phyloP scores from a whole-genome alignment of 108 stramenopile genomes.

The Seminavis robusta region DNA sequence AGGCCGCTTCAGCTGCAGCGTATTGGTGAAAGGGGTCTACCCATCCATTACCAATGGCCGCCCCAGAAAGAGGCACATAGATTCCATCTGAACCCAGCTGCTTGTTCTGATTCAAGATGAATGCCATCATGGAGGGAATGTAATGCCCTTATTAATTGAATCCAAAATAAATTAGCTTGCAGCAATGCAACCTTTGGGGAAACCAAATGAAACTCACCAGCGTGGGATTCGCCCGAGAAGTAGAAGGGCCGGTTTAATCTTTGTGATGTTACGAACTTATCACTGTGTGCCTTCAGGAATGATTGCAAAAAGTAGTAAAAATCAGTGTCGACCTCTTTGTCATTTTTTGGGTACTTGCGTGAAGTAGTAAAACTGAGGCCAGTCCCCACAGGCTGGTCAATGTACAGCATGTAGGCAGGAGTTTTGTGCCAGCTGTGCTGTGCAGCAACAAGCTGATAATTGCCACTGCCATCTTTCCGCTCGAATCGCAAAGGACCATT shows the following conservation, averaged over 20 bases:
- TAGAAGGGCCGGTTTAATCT: slow-evolving; percentile 61
- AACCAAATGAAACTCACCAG: no score
- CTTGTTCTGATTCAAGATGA: slow-evolving; percentile 76
- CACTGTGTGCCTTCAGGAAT: slow-evolving; percentile 61
- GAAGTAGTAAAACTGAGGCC: slow-evolving; percentile 80
- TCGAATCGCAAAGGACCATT: slow-evolving; percentile 89
- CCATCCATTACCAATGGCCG: slow-evolving; percentile 92
- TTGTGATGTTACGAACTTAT: slow-evolving; percentile 50
- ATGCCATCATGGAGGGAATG: slow-evolving; percentile 92
- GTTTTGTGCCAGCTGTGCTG: slow-evolving; percentile 77
- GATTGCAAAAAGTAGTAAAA: slow-evolving; percentile 90
- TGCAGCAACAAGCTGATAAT: slow-evolving; percentile 58
- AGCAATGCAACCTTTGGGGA: no score
- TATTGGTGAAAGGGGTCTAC: slow-evolving; percentile 90
- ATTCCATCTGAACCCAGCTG: slow-evolving; percentile 6
- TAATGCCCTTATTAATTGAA: no score
- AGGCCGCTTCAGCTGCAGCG: slow-evolving; percentile 82
- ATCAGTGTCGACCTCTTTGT: slow-evolving; percentile 80
- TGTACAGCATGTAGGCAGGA: slow-evolving; percentile 85
- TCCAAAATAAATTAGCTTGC: no score
- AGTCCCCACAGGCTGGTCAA: slow-evolving; percentile 89
- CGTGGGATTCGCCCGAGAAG: slow-evolving; percentile 94
- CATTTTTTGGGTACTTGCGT: slow-evolving; percentile 74
- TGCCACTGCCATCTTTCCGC: slow-evolving; percentile 14
- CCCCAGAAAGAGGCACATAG: slow-evolving; percentile 59